A percentile compares a stretch with the other conserved stretches of the same genome.
Conservation (phyloP, 2,329 filamentous ascomycete species). For the Colletotrichum sp. region DNA sequence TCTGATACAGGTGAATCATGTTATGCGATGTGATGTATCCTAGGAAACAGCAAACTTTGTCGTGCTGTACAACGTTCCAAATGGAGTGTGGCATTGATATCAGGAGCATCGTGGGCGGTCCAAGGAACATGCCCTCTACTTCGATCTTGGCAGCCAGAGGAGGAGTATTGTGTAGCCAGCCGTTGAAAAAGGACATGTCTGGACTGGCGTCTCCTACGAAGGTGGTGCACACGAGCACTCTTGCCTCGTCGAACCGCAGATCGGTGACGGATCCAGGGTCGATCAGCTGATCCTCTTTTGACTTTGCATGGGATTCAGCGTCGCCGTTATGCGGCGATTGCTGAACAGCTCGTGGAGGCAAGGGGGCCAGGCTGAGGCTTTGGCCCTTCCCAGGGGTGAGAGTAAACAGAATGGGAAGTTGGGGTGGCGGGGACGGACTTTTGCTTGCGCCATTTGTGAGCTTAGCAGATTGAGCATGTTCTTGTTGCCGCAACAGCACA, state of each 20-base stretch:
- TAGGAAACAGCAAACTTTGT: slow-evolving; percentile 70
- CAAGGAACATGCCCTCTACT: slow-evolving; percentile 72
- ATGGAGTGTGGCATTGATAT: slow-evolving; percentile 70
- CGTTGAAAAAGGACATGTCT: slow-evolving; percentile 69
- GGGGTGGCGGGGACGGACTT: slow-evolving; percentile 34
- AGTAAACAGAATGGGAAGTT: slow-evolving; percentile 58
- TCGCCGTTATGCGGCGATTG: slow-evolving; percentile 31
- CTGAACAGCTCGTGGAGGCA: slow-evolving; percentile 37
- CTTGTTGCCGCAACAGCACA: slow-evolving; percentile 47
- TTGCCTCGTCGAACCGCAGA: slow-evolving; percentile 65
- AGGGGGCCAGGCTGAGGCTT: slow-evolving; percentile 56
- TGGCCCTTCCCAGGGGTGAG: slow-evolving; percentile 59
- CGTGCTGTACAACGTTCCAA: slow-evolving; percentile 69
- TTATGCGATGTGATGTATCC: slow-evolving; percentile 72
- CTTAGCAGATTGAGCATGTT: slow-evolving; percentile 44
- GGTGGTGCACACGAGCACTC: slow-evolving; percentile 70
- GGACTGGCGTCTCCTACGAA: slow-evolving; percentile 69
- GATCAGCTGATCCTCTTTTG: slow-evolving; percentile 46
- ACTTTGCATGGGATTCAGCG: slow-evolving; percentile 20
- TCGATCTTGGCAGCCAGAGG: slow-evolving; percentile 61
- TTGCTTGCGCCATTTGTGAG: slow-evolving; percentile 51
- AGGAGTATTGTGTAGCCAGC: slow-evolving; percentile 68
- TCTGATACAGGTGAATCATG: slow-evolving; percentile 68
- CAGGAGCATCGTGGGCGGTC: slow-evolving; percentile 68
- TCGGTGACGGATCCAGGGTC: slow-evolving; percentile 55